Conservation (phyloP, 202 grass and related monocot species). For the Tripidium arundinaceum region DNA sequence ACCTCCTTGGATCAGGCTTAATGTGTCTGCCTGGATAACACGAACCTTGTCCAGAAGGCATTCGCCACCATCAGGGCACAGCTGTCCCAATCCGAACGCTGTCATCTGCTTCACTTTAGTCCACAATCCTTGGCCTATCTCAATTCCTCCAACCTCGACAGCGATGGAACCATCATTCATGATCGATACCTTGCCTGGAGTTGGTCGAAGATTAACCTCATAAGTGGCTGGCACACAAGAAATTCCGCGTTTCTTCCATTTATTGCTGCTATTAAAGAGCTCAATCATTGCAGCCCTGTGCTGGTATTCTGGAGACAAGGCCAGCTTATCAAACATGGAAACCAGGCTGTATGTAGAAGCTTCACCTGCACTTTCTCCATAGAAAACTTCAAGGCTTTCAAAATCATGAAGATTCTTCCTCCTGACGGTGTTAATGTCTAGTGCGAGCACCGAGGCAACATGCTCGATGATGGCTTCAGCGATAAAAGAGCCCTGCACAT, state of each 20-base stretch:
- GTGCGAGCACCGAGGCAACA: slow-evolving; percentile 50
- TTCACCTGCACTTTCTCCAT: slow-evolving; percentile 31
- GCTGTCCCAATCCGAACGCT: slow-evolving; percentile 49
- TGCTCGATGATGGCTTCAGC: slow-evolving; percentile 89
- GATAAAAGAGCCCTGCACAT: slow-evolving; percentile 80
- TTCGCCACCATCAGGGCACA: slow-evolving; percentile 40
- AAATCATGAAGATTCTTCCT: slow-evolving; percentile 77
- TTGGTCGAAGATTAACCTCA: slow-evolving; percentile 16
- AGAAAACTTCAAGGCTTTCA: slow-evolving; percentile 55
- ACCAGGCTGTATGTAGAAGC: slow-evolving; percentile 60
- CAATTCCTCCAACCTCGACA: slow-evolving; percentile 82
- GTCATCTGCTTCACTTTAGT: slow-evolving; percentile 91
- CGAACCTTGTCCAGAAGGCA: slow-evolving; percentile 62
- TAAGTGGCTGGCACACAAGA: slow-evolving; percentile 69
- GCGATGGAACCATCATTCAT: slow-evolving; percentile 77
- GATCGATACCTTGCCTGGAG: slow-evolving; percentile 80
- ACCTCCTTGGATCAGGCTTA: slow-evolving; percentile 74
- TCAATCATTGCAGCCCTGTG: slow-evolving; percentile 23
- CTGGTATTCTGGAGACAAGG: slow-evolving; percentile 53
- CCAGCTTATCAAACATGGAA: slow-evolving; percentile 61
- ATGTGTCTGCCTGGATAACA: slow-evolving; percentile 70
- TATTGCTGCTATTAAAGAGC: slow-evolving; percentile 53
- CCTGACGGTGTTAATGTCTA: slow-evolving; percentile 48
- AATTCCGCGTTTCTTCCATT: slow-evolving; percentile 84
- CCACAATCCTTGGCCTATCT: slow-evolving; percentile 88